A percentile compares a stretch with the other conserved stretches of the same genome.
phyloP scores from a whole-genome alignment of 768 basidiomycete genomes.

The Amanita fuliginea region DNA sequence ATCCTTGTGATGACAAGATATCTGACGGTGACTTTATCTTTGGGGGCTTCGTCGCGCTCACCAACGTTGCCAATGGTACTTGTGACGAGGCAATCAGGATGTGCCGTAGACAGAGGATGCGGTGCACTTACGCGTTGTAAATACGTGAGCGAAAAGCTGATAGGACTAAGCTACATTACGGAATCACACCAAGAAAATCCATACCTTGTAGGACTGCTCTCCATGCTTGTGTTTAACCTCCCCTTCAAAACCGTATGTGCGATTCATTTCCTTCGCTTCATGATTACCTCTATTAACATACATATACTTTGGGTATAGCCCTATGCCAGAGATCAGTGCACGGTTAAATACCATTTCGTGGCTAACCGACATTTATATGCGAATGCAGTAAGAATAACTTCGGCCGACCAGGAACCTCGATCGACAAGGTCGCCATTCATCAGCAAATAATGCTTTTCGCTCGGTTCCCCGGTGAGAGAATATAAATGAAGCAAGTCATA shows the following conservation, averaged over 20 bases:
- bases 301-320: constrained; percentile 85
- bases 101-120: neutral
- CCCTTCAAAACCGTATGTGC: constrained; percentile 88
- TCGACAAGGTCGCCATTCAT: constrained; percentile 98
- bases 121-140: constrained; percentile 63
- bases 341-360: neutral
- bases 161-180: constrained; percentile 1
- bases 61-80: constrained; percentile 88
- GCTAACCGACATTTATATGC: constrained; percentile 79
- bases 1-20: constrained; percentile 75
- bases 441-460: constrained; percentile 71
- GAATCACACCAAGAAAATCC: neutral
- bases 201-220: constrained; percentile 86
- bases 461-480: constrained; percentile 77
- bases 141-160: constrained; percentile 87
- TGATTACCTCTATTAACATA: constrained; percentile 96
- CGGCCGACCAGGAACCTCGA: constrained; percentile 91
- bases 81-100: neutral
- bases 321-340: constrained; percentile 15
- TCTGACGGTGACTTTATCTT: constrained; percentile 22
- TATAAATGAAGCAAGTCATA: constrained; percentile 88
- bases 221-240: constrained; percentile 97
- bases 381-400: constrained; percentile 87
- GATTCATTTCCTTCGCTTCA: constrained; percentile 96
- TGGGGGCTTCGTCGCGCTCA: constrained; percentile 62